These are phyloP conservation scores for Collybiopsis confluens DNA, from an alignment of 768 basidiomycete species.

Conservation along the genomic window DNA sequence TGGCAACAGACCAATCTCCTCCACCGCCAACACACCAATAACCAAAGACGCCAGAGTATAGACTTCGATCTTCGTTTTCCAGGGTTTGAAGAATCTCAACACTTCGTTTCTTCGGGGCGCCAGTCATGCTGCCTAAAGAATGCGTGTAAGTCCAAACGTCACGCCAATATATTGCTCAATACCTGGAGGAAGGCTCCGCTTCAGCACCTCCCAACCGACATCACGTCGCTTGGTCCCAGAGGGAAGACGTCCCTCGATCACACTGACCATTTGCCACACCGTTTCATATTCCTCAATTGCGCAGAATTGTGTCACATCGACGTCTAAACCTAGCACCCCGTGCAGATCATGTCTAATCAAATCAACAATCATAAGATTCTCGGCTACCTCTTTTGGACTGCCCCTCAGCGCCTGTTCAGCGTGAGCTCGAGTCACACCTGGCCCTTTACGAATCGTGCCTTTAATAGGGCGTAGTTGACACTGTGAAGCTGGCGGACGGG, in stretches of 20 bases:
- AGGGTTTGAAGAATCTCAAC: constrained; percentile 83
- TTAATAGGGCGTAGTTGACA: constrained; percentile 94
- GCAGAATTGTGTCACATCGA: constrained; percentile 82
- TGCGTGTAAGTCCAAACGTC: not conserved
- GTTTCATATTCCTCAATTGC: constrained; percentile 88
- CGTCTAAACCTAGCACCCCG: constrained; percentile 75
- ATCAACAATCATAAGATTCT: constrained; percentile 98
- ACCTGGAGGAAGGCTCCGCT: constrained; percentile 84
- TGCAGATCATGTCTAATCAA: constrained; percentile 92
- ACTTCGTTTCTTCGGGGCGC: constrained; percentile 92
- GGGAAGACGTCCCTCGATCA: constrained; percentile 70
- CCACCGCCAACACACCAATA: constrained; percentile 88
- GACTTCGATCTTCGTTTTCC: constrained; percentile 65
- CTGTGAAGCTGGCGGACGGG: constrained; percentile 54
- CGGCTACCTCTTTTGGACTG: constrained; percentile 85
- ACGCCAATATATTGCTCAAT: constrained; percentile 13
- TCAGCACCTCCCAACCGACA: constrained; percentile 76
- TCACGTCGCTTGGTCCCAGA: constrained; percentile 37
- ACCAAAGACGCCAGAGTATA: constrained; percentile 93
- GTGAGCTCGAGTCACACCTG: constrained; percentile 55
- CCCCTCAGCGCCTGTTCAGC: constrained; percentile 62
- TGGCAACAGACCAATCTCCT: constrained; percentile 92
- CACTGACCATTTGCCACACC: constrained; percentile 94
- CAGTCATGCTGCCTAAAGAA: constrained; percentile 86
- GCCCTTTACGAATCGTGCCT: constrained; percentile 77